Evolutionary conservation across 371 early-diverging fungal species (phyloP), one percentile per base, ranked within the genome.

Genomic region (Rhizopus arrhizus): DNA sequence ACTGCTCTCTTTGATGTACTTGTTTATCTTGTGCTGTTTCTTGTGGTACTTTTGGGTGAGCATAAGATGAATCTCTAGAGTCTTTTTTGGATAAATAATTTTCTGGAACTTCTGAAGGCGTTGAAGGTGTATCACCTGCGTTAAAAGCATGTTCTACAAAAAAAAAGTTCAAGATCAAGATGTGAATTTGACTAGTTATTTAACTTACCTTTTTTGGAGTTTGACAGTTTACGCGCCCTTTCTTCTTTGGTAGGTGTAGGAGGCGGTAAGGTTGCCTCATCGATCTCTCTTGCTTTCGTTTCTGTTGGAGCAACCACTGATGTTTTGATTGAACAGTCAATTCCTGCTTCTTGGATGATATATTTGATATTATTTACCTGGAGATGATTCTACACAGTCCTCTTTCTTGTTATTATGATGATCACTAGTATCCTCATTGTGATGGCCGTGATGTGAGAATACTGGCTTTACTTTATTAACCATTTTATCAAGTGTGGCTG

Each of bases 281-380:
- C 5, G 11, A n/a, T n/a, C 15, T 13, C n/a, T 43, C 43, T 43
- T 43, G 43, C 13, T 13, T 38, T 28, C 40, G 36, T 12, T 28
- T 54, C 54, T 43, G 43, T 43, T n/a, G 43, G 43, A 11, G 43
- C 43, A 15, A 43, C 43, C n/a, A 43, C 22, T 22, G 22, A 22
- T 22, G 22, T 22, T 22, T 22, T 22, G 22, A 22, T 22, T 22
- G 22, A 22, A 2, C 2, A 22, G 22, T 22, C 22, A 22, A 22
- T 22, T 22, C 22, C 22, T 22, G 2, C 22, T 22, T 22, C 22
- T 22, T 22, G 22, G 0, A 2, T 22, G 22, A 22, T 22, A 22
- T 22, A 22, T 22, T 22, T 22, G 22, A 22, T 22, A 22, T 22
- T 22, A 22, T 2, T 22, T 22, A 22, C 22, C 22, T 22, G 22